These are phyloP conservation scores for Cymbopogon flexuosus DNA, from an alignment of 202 grass and related monocot genomes.

Conservation along the genomic window DNA sequence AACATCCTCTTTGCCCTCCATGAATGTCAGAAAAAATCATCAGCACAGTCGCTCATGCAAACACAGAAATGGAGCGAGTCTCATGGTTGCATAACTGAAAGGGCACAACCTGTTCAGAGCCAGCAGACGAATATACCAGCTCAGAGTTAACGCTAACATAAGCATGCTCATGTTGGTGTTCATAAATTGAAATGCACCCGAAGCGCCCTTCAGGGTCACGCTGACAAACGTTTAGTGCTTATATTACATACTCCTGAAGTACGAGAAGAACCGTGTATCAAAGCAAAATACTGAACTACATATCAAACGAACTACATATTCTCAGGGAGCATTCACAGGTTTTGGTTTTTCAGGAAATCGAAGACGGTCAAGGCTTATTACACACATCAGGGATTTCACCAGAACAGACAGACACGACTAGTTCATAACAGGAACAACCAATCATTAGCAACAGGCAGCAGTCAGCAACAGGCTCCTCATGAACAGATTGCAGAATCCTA, in stretches of 20 bases:
- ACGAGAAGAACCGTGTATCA: background rate
- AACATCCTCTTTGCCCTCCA: no score
- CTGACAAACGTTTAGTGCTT: background rate
- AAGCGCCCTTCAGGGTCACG: background rate
- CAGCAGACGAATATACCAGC: background rate
- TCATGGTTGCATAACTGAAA: no score
- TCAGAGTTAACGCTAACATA: background rate
- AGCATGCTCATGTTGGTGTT: background rate
- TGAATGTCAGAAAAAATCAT: no score
- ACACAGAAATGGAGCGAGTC: conserved; percentile 7
- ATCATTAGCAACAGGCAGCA: background rate
- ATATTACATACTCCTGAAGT: background rate
- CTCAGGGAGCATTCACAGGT: background rate
- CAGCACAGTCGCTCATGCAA: no score
- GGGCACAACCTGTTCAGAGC: background rate
- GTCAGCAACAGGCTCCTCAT: no score
- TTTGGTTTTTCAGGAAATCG: background rate
- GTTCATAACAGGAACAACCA: background rate
- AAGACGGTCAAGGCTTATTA: background rate
- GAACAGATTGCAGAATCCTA: no score
- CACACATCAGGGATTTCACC: no score
- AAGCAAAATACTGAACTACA: background rate
- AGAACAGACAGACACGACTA: background rate
- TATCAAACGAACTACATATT: background rate
- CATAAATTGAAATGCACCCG: no score